Evolutionary conservation across 2,329 filamentous ascomycete genomes (phyloP), one percentile per base, ranked within the genome.

Genomic region (Neocucurbitaria cava): DNA sequence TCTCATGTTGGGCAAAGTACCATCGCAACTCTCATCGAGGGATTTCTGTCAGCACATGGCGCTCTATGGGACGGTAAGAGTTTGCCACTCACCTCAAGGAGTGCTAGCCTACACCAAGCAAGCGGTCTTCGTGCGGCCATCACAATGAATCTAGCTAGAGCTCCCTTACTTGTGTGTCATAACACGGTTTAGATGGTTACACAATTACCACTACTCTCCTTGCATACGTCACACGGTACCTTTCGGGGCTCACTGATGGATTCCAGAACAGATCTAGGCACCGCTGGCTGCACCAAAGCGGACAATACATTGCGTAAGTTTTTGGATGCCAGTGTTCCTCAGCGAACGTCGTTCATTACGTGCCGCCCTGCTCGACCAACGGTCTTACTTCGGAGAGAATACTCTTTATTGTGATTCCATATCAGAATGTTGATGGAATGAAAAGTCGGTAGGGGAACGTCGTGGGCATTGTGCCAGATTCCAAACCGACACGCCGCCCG

Each of bases 121-220:
- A 43, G 20, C 41, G 40, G 33, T 24, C 18, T 39, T 33, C 1
- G 46, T 26, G 18, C 26, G n/a, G 41, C 51, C 26, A 54, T 20
- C 4, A 41, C 35, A 17, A 39, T 40, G 23, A 11, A 35, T 45
- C 30, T 21, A 35, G 20, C n/a, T n/a, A n/a, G n/a, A n/a, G n/a
- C 17, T 41, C 20, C 9, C 21, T 40, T 40, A 40, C 17, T 3
- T 33, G 39, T 33, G 39, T 53, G 49, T 43, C 35, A 52, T 38
- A 45, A 20, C 17, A 20, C 10, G 9, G 13, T 21, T 8, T 24
- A 24, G 9, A 23, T 11, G 5, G 38, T 40, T 23, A 23, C 21
- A 40, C 38, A 40, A 40, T 11, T 11, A 23, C 38, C 21, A 21
- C 13, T 40, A 40, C 20, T 21, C 23, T 40, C 18, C 18, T 39